These are phyloP conservation scores for Pythium coloratum DNA, from an alignment of 352 stramenopile genomes.

Conservation along the genomic window DNA sequence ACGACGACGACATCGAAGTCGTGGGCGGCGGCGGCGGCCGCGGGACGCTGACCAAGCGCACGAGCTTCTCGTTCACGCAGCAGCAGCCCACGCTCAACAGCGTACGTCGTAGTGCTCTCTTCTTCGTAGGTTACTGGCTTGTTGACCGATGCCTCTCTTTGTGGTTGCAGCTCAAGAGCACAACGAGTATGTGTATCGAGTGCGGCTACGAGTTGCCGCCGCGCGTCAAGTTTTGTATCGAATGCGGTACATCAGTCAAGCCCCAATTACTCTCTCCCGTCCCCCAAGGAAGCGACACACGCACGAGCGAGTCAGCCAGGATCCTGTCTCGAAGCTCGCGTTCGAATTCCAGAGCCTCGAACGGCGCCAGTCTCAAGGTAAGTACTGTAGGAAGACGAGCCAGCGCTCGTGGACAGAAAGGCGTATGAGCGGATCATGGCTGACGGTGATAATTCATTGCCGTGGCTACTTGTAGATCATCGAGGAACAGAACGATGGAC, in stretches of 20 bases:
- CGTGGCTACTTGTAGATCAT: constrained; percentile 44
- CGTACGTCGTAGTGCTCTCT: constrained; percentile 6
- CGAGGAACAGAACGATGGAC: constrained; percentile 64
- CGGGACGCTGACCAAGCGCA: constrained; percentile 47
- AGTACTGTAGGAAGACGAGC: constrained; percentile 2
- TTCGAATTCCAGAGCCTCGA: constrained; percentile 43
- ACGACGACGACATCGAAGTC: constrained; percentile 70
- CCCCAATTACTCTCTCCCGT: constrained; percentile 54
- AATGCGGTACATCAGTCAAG: constrained; percentile 72
- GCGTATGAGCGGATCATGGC: not conserved
- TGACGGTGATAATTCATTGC: not conserved
- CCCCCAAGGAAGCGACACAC: constrained; percentile 6
- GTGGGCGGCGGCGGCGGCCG: constrained; percentile 43
- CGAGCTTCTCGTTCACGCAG: constrained; percentile 56
- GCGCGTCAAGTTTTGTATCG: constrained; percentile 86
- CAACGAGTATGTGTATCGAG: constrained; percentile 49
- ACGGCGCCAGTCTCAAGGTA: constrained; percentile 52
- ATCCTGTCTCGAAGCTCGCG: constrained; percentile 33
- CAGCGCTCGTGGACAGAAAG: not conserved
- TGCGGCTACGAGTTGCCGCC: constrained; percentile 78
- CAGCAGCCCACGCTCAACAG: constrained; percentile 32
- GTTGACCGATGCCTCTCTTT: not conserved
- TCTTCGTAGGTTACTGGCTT: not conserved
- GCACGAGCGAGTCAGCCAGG: constrained; percentile 14
- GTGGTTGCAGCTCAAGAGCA: constrained; percentile 46